Percentiles rank a stretch among this genome's conserved stretches.
phyloP scores from a whole-genome alignment of 2,329 filamentous ascomycete species.

The Penicillium capsulatum region DNA sequence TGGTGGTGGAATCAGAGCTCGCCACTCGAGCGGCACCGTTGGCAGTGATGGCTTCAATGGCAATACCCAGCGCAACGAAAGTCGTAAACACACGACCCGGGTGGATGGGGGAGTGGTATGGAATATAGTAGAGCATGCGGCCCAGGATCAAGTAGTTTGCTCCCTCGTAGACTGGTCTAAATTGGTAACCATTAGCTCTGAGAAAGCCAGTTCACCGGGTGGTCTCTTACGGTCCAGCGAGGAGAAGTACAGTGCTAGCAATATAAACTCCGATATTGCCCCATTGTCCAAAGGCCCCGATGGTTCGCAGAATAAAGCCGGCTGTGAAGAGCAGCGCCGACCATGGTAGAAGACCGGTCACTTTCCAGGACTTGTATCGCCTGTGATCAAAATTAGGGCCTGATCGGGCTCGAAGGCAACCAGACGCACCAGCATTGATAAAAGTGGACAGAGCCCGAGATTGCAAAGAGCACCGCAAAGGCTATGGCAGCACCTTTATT shows the following conservation, averaged over 20 bases:
- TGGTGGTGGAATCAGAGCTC: constrained; percentile 48
- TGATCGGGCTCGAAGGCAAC: no score
- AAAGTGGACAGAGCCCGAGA: constrained; percentile 36
- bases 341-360: constrained; percentile 54
- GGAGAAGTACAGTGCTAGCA: constrained; percentile 40
- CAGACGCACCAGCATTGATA: constrained; percentile 37
- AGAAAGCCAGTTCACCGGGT: not conserved
- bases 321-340: constrained; percentile 53
- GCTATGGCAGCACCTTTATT: constrained; percentile 41
- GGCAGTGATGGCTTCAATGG: constrained; percentile 42
- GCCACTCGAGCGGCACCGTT: constrained; percentile 41
- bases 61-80: constrained; percentile 45
- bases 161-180: constrained; percentile 56
- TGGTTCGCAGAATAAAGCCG: constrained; percentile 54
- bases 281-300: constrained; percentile 46
- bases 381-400: constrained; percentile 35
- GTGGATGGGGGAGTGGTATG: constrained; percentile 53
- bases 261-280: constrained; percentile 39
- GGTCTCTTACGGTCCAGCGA: constrained; percentile 36
- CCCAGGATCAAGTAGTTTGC: constrained; percentile 61
- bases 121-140: constrained; percentile 58
- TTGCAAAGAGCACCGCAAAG: constrained; percentile 39
- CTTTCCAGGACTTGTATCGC: constrained; percentile 56
- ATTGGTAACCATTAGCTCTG: not conserved
- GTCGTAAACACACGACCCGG: constrained; percentile 46